Conservation (phyloP, 306 rosid genomes). For the Mimosa pudica region DNA sequence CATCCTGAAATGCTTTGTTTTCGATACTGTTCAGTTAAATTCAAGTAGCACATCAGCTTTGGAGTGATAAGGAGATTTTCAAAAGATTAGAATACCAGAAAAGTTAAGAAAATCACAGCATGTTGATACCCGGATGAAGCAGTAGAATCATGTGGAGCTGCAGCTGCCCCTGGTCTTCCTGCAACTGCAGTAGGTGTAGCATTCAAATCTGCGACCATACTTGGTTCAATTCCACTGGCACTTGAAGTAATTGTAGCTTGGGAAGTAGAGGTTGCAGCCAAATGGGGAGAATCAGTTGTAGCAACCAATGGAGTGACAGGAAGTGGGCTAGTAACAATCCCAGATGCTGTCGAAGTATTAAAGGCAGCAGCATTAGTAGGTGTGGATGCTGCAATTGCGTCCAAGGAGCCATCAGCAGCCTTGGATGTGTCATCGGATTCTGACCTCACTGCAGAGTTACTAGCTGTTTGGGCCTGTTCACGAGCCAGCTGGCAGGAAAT, state of each 20-base stretch:
- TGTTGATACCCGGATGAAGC: constrained; percentile 54
- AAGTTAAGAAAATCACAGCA: constrained; percentile 30
- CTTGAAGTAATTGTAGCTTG: constrained; percentile 48
- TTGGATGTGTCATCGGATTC: constrained; percentile 53
- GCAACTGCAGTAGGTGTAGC: constrained; percentile 49
- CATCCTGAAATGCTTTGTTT: constrained; percentile 64
- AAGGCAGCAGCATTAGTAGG: constrained; percentile 50
- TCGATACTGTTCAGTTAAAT: constrained; percentile 52
- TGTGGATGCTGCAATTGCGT: constrained; percentile 40
- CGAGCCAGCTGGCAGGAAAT: constrained; percentile 81
- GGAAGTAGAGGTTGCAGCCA: constrained; percentile 43
- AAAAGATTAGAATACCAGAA: constrained; percentile 5
- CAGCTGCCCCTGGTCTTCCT: constrained; percentile 59
- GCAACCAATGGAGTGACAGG: constrained; percentile 72
- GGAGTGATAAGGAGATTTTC: constrained; percentile 35
- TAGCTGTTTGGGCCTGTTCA: constrained; percentile 79
- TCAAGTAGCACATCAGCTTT: constrained; percentile 25
- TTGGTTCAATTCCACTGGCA: constrained; percentile 51
- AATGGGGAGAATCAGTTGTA: constrained; percentile 56
- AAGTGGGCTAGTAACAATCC: constrained; percentile 71
- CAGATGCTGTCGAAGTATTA: constrained; percentile 48
- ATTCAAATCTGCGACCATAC: constrained; percentile 45
- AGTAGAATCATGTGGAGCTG: constrained; percentile 50
- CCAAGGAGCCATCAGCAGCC: constrained; percentile 47
- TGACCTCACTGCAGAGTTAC: constrained; percentile 55